Base-by-base conservation (phyloP, 2,329 filamentous ascomycete genomes). In the Trichoderma breve region DNA sequence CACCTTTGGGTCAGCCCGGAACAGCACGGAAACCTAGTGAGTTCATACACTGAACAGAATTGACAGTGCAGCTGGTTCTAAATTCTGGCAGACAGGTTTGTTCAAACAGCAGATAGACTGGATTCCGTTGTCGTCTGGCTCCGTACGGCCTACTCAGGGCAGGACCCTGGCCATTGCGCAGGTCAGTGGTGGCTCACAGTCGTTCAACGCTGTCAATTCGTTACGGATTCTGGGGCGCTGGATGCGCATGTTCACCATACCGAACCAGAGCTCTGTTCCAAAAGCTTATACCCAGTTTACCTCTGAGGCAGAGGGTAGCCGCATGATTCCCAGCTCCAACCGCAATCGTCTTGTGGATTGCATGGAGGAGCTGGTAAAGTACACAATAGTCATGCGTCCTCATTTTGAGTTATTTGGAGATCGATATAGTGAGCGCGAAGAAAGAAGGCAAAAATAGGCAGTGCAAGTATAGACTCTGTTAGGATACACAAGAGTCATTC, bases 181-280 rank as follows among this genome's bases (percentile, higher is more conserved):
- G n/a, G 43, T 51, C n/a, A 51, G 43, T 21, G n/a, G 43, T 51
- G 43, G 43, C 43, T 51, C 43, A 51, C 43, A 51, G n/a, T 51
- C 43, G 9, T 51, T 51, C 43, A 51, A 51, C n/a, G 43, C 43
- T 21, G 43, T 51, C 4, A 51, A 51, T 11, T 51, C n/a, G n/a
- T 51, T 51, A 21, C 43, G 43, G 43, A 51, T 51, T 12, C n/a
- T 51, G n/a, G 43, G 43, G n/a, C 18, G 43, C 18, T 51, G 43
- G 43, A 51, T 51, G 43, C 43, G 43, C 43, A 51, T 51, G 43
- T 51, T 51, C 12, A 51, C 43, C 9, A 51, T 51, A 21, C n/a
- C 43, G n/a, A 92, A 92, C 76, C 90, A 92, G 78, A 88, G 85
- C 28, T 90, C 87, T 0, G 84, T 92, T 2, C 90, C 90, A 0